Evolutionary conservation across 768 basidiomycete genomes (phyloP).

Genomic region (Suillus alpinus): DNA sequence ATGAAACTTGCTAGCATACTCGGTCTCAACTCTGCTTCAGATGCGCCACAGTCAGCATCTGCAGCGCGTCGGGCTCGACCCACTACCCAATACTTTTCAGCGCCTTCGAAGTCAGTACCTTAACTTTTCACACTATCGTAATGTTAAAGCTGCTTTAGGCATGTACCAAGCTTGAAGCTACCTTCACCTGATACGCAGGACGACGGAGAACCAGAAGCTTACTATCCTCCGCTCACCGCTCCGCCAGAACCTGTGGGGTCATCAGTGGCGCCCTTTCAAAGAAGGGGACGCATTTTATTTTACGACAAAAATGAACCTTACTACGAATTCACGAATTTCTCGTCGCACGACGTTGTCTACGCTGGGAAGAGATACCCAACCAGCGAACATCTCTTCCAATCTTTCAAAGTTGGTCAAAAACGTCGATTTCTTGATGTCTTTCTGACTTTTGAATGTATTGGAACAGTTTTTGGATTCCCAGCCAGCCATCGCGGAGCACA

Average conservation of each 20-base stretch:
- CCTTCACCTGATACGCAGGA: slow-evolving; percentile 8
- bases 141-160: slow-evolving; percentile 7
- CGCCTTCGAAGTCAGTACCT: slow-evolving; percentile 15
- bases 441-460: not conserved
- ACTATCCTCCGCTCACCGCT: slow-evolving; percentile 33
- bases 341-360: slow-evolving; percentile 59
- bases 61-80: slow-evolving; percentile 18
- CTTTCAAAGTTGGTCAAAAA: slow-evolving; percentile 52
- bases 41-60: slow-evolving; percentile 18
- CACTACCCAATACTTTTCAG: slow-evolving; percentile 21
- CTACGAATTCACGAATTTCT: slow-evolving; percentile 76
- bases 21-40: slow-evolving; percentile 21
- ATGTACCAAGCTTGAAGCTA: slow-evolving; percentile 15
- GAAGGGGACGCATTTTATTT: slow-evolving; percentile 48
- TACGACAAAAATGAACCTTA: slow-evolving; percentile 63
- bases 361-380: slow-evolving; percentile 68
- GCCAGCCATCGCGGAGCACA: slow-evolving; percentile 66
- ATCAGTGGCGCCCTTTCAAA: slow-evolving; percentile 29
- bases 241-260: slow-evolving; percentile 26
- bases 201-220: slow-evolving; percentile 9
- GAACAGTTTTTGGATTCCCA: slow-evolving; percentile 56
- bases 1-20: slow-evolving; percentile 29
- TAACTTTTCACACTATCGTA: not conserved
- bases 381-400: slow-evolving; percentile 76
- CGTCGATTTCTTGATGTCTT: not conserved